These are phyloP conservation scores for Pythium brassicae DNA, from an alignment of 352 stramenopile species.

Conservation along the genomic window DNA sequence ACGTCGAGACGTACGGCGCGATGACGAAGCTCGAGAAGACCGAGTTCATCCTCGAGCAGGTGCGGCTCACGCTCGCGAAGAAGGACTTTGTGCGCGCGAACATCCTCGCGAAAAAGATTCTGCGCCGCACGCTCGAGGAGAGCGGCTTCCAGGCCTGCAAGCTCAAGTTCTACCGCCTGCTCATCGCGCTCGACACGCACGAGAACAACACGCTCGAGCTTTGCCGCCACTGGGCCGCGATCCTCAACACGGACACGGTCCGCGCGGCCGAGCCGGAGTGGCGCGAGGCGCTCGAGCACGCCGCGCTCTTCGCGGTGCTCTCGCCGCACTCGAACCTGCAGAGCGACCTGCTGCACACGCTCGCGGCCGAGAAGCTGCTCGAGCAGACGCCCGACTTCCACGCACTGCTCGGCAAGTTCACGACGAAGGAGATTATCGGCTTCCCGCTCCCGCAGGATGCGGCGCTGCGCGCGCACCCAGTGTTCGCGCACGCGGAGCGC, in stretches of 20 bases:
- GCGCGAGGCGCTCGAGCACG: conserved; percentile 69
- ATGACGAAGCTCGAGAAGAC: conserved; percentile 98
- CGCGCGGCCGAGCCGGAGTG: conserved; percentile 65
- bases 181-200: conserved; percentile 96
- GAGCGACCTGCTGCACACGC: conserved; percentile 66
- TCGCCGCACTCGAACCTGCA: conserved; percentile 78
- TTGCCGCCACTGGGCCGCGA: conserved; percentile 81
- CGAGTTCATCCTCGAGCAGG: conserved; percentile 98
- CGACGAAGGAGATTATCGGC: conserved; percentile 96
- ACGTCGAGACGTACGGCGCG: conserved; percentile 98
- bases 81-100: conserved; percentile 96
- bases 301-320: conserved; percentile 72
- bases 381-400: conserved; percentile 65
- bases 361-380: conserved; percentile 55
- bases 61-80: conserved; percentile 95
- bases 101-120: conserved; percentile 97
- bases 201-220: conserved; percentile 96
- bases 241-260: conserved; percentile 76
- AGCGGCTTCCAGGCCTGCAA: conserved; percentile 94
- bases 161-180: conserved; percentile 95
- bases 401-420: conserved; percentile 84
- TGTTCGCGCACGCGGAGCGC: conserved; percentile 77
- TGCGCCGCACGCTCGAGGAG: conserved; percentile 91
- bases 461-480: conserved; percentile 74
- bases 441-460: conserved; percentile 91